Conservation (phyloP, 768 basidiomycete genomes). For the Rhodotorula paludigena region DNA sequence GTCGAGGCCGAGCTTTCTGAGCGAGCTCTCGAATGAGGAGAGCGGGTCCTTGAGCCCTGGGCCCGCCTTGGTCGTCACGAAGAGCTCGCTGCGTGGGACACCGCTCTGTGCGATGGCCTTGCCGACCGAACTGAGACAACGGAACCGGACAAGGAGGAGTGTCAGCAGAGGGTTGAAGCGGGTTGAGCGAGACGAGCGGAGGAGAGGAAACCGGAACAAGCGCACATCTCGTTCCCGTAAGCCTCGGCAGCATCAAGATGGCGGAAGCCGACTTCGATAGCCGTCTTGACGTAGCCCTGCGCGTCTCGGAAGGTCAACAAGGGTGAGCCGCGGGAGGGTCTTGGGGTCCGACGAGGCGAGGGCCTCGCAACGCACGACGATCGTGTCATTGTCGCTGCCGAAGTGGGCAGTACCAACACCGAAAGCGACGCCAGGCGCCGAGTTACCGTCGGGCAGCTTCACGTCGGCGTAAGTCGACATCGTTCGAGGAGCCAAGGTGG, state of each 20-base stretch:
- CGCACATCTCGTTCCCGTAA: slow-evolving; percentile 41
- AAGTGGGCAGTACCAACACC: slow-evolving; percentile 15
- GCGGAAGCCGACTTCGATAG: slow-evolving; percentile 42
- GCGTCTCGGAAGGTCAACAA: too few relatives aligned
- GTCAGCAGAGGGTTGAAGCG: not conserved
- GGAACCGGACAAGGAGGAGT: too few relatives aligned
- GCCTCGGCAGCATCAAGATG: slow-evolving; percentile 43
- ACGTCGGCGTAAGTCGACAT: slow-evolving; percentile 16
- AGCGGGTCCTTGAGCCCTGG: slow-evolving; percentile 47
- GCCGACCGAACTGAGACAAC: slow-evolving; percentile 41
- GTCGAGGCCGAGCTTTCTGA: slow-evolving; percentile 56
- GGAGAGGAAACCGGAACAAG: too few relatives aligned
- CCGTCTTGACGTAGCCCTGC: slow-evolving; percentile 35
- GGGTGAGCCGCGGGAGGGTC: too few relatives aligned
- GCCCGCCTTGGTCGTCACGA: slow-evolving; percentile 43
- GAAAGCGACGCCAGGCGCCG: slow-evolving; percentile 9
- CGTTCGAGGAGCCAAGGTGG: not conserved
- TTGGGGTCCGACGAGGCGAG: too few relatives aligned
- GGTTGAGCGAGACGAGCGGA: not conserved
- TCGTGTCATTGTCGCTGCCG: not conserved
- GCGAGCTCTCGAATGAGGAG: slow-evolving; percentile 54
- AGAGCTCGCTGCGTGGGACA: slow-evolving; percentile 48
- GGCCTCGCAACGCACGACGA: too few relatives aligned
- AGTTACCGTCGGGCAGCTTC: slow-evolving; percentile 3
- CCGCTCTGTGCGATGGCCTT: slow-evolving; percentile 43